Evolutionary conservation across 73 alveolate species (phyloP).

Genomic region (Paramecium sonneborni): DNA sequence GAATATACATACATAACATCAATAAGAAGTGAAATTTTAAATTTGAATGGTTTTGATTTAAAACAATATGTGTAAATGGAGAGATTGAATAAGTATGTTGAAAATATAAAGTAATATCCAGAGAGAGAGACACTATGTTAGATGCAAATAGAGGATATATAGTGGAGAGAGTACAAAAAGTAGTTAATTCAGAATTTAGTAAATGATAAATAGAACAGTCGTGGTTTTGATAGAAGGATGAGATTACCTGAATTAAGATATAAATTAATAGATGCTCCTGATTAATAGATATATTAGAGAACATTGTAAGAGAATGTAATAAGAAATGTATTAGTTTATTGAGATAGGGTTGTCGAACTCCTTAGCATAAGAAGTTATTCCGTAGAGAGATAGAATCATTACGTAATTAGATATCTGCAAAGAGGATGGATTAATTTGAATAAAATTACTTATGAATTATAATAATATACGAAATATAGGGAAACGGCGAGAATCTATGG

Average conservation of each 20-base stretch:
- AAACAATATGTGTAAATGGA: neutral
- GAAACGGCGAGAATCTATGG: neutral
- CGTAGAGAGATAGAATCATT: neutral
- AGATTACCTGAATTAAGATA: slow-evolving; percentile 19
- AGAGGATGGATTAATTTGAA: slow-evolving; percentile 24
- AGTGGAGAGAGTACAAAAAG: neutral
- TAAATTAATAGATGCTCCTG: neutral
- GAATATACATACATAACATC: neutral
- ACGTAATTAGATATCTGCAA: neutral
- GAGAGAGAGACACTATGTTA: neutral
- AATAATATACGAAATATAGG: neutral
- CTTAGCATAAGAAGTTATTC: neutral
- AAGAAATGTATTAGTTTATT: neutral
- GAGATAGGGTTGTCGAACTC: neutral
- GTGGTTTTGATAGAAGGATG: slow-evolving; percentile 29
- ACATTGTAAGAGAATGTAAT: neutral
- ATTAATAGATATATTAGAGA: neutral
- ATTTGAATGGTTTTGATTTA: neutral
- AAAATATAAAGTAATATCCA: neutral
- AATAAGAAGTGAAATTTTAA: neutral
- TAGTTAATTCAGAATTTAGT: neutral
- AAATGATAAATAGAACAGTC: neutral
- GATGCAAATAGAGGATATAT: neutral
- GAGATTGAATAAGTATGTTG: neutral
- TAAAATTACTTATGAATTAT: slow-evolving; percentile 5